These are phyloP conservation scores for Metrosideros polymorpha DNA, from an alignment of 441 rosid species.

Conservation along the genomic window DNA sequence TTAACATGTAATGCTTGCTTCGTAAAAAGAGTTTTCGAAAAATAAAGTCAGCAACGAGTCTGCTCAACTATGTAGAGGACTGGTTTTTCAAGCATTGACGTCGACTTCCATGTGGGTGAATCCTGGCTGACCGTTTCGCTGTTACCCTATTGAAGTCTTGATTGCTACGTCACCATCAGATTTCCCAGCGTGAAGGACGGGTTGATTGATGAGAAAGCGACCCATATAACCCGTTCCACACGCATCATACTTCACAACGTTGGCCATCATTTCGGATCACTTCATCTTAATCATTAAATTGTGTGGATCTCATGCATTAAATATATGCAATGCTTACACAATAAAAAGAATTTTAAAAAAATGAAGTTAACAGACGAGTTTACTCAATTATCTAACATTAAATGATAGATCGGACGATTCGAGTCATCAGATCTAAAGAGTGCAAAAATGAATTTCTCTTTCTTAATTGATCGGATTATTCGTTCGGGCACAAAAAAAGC, in stretches of 20 bases:
- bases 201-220: background rate
- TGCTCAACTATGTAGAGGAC: no score
- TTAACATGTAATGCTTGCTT: no score
- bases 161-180: background rate
- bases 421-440: background rate
- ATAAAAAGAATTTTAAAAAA: background rate
- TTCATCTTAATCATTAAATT: background rate
- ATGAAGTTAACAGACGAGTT: background rate
- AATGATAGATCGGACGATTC: background rate
- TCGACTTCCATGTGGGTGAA: background rate
- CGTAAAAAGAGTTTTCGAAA: no score
- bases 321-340: background rate
- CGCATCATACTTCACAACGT: background rate
- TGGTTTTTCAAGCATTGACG: background rate
- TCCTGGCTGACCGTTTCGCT: no score
- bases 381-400: background rate
- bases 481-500: background rate
- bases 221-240: background rate
- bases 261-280: background rate
- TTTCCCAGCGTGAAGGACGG: background rate
- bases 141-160: no score
- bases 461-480: background rate
- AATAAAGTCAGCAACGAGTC: no score
- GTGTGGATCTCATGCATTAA: background rate
- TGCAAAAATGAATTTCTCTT: background rate